Evolutionary conservation across 164 flowering plant species (phyloP), one percentile per base, ranked within the genome.

Genomic region (Nymphaea colorata): DNA sequence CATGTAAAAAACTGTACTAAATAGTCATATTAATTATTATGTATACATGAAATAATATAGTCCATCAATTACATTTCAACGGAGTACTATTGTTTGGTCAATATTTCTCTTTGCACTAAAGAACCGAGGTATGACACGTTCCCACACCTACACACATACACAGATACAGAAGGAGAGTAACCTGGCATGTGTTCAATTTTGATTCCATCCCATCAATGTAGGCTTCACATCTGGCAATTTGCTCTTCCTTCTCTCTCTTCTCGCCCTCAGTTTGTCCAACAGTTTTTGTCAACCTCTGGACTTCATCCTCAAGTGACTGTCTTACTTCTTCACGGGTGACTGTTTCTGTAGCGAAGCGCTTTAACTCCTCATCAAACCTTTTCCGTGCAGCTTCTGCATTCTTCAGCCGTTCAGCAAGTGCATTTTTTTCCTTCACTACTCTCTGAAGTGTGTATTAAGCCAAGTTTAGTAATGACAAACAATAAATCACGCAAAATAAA

Each of bases 251-350:
- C 73, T 92, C 98, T 69, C 93, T 75, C 76, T 90, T 92, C 72
- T 89, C 94, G 68, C 84, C 97, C 83, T 86, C 97, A 64, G 97
- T 90, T 75, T 95, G 90, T 64, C 94, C 99, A 67, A 87, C 98
- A 25, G 98, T 85, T 77, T 92, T 80, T 41, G 86, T 95, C 82
- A 95, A 75, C 67, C 91, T 74, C 36, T 87, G 90, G 69, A 95
- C 87, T 78, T 92, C 98, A 76, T 90, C 94, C 81, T 95, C 98
- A 41, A 95, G 96, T 59, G 98, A 90, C 75, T 87, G 80, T 44
- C 97, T 82, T 18, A 87, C 82, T 79, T 90, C 97, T 69, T 95
- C 94, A 4, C 93, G 77, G 16, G 85, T 86, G 71, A 84, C 84
- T 68, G 91, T 92, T 78, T 95, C 98, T 5, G 92, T 84, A 36